Percentiles rank a stretch among this genome's conserved stretches.
Conservation (phyloP, 2,329 filamentous ascomycete species). For the Plectosphaerella cucumerina region DNA sequence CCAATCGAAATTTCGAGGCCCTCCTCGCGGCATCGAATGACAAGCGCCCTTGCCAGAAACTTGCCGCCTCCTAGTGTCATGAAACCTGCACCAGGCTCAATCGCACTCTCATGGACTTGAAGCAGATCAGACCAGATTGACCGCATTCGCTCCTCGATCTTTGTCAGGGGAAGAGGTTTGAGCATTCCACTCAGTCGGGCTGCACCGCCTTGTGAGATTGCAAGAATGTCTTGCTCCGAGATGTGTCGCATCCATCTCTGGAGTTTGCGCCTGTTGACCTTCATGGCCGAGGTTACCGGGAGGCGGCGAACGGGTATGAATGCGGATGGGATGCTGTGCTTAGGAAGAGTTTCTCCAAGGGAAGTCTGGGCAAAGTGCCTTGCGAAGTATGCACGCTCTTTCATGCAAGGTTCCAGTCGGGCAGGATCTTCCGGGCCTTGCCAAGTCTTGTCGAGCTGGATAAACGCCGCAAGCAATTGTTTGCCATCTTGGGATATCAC, state of each 20-base stretch:
- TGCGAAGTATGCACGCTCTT: conserved; percentile 37
- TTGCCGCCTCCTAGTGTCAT: conserved; percentile 41
- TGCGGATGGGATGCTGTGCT: conserved; percentile 39
- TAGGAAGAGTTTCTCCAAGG: conserved; percentile 31
- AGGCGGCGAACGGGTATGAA: conserved; percentile 45
- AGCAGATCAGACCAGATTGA: conserved; percentile 43
- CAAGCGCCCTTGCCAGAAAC: conserved; percentile 37
- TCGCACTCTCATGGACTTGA: conserved; percentile 29
- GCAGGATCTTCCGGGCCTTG: conserved; percentile 32
- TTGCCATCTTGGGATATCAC: conserved; percentile 39
- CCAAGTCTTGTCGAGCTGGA: conserved; percentile 38
- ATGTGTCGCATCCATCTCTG: conserved; percentile 38
- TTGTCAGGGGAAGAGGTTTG: conserved; percentile 43
- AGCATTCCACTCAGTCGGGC: conserved; percentile 21
- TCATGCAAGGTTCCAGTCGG: conserved; percentile 32
- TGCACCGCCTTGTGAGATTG: conserved; percentile 25
- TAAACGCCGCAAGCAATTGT: conserved; percentile 41
- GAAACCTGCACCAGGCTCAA: conserved; percentile 40
- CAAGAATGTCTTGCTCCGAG: conserved; percentile 37
- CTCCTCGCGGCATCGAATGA: conserved; percentile 38
- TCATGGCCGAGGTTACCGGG: conserved; percentile 44
- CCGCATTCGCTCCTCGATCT: conserved; percentile 42
- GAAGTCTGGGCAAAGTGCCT: conserved; percentile 39
- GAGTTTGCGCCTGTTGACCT: conserved; percentile 44
- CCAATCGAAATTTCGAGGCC: conserved; percentile 35